Conservation (phyloP, 345 rosid species). For the Populus davidiana region DNA sequence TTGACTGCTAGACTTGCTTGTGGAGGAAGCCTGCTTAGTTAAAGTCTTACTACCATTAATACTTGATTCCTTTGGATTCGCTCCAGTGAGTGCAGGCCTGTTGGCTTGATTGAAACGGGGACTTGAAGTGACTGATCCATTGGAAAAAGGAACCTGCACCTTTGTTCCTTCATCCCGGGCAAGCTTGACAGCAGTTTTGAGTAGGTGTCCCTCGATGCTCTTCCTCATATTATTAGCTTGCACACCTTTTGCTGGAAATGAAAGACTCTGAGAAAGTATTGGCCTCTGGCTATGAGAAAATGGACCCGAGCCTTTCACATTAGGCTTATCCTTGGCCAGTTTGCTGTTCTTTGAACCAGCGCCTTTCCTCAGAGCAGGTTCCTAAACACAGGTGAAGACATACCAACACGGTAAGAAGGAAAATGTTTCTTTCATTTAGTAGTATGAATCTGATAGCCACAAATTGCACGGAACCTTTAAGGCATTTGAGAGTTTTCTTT, state of each 20-base stretch:
- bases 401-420: background rate
- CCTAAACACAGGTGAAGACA: constrained; percentile 35
- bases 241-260: constrained; percentile 58
- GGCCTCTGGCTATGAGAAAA: constrained; percentile 43
- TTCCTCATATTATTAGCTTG: constrained; percentile 43
- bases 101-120: constrained; percentile 26
- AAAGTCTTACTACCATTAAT: constrained; percentile 23
- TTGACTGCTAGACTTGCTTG: constrained; percentile 31
- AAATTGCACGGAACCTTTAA: constrained; percentile 37
- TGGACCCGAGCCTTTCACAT: constrained; percentile 38
- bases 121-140: constrained; percentile 30
- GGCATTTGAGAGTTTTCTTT: constrained; percentile 38
- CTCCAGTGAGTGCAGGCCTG: constrained; percentile 26
- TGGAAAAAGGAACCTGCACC: constrained; percentile 20
- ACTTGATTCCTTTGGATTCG: constrained; percentile 30
- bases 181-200: constrained; percentile 41
- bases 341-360: constrained; percentile 40
- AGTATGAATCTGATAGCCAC: background rate
- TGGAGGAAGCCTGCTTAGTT: constrained; percentile 33
- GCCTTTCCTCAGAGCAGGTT: constrained; percentile 22
- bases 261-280: constrained; percentile 62
- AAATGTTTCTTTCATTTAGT: background rate
- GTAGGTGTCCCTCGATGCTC: constrained; percentile 50
- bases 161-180: constrained; percentile 25
- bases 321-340: constrained; percentile 48